Evolutionary conservation across 208 protist genomes (phyloP), one percentile per base, ranked within the genome.

Genomic region (Trypanosoma theileri): DNA sequence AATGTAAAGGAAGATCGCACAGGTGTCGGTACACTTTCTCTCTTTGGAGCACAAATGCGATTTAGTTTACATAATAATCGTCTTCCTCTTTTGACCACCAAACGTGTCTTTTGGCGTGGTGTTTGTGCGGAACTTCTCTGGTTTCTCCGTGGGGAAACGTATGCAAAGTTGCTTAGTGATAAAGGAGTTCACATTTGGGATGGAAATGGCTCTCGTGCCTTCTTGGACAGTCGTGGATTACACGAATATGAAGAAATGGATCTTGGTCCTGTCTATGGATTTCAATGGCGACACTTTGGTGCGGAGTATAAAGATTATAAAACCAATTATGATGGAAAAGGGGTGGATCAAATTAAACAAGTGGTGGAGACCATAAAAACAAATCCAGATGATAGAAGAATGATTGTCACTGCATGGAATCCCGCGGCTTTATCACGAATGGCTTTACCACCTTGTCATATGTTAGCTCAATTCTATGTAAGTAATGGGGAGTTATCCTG

Each of bases 271-370:
- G 97, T 99, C 11, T 99, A 99, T 81, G 98, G 98, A 40, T 99
- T 99, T 73, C 98, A 99, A 83, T 99, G 98, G 98, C 85, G 98
- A 11, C 98, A 99, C 78, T 99, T 99, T 81, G 98, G 97, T 0
- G 97, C 97, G 0, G 66, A 91, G 52, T 99, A 99, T 86, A 89
- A 61, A 31, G 72, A 73, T 56, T 82, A 75, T 62, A 63, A 96
- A 50, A 86, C 85, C 3, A 88, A 97, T 75, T 98, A 98, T 80
- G 84, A 92, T 35, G 89, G 94, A 62, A 92, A 96, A 59, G 94
- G 98, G 50, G 88, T 99, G 40, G 98, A 99, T 79, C 98, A 99
- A 81, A 92, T 99, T 28, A 88, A 84, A 64, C 19, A 79, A 10
- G 91, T 98, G 42, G 94, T 99, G 31, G 83, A 97, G 44, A 91